Conservation (phyloP, 106 monocot species). For the Dioscorea dumetorum region DNA sequence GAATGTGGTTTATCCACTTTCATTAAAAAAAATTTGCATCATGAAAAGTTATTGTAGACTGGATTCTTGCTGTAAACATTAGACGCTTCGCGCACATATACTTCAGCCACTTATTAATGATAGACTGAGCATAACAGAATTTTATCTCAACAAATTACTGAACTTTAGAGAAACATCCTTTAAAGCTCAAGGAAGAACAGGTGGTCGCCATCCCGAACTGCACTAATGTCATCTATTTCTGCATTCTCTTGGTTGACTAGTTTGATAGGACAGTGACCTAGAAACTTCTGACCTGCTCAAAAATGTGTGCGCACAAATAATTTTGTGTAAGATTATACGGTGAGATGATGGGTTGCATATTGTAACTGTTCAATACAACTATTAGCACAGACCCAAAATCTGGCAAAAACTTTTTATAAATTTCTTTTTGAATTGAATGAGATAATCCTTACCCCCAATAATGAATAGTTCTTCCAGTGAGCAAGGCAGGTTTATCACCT, state of each 20-base stretch:
- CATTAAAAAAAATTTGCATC: too few relatives aligned
- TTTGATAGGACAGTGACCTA: constrained; percentile 21
- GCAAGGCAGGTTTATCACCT: constrained; percentile 47
- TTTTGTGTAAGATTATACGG: not conserved
- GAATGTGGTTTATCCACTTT: too few relatives aligned
- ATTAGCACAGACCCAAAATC: not conserved
- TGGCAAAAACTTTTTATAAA: not conserved
- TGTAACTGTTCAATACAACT: not conserved
- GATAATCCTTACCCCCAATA: constrained; percentile 36
- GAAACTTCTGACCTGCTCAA: constrained; percentile 38
- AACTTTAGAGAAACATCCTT: not conserved
- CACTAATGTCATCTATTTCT: constrained; percentile 47
- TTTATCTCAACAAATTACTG: not conserved
- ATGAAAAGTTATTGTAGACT: too few relatives aligned
- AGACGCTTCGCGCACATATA: not conserved
- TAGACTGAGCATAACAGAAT: not conserved
- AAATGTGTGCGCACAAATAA: not conserved
- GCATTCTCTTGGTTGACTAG: constrained; percentile 40
- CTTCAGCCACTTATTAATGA: not conserved
- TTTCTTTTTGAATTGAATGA: not conserved
- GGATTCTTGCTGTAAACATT: not conserved
- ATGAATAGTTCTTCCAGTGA: constrained; percentile 49
- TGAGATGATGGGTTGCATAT: too few relatives aligned
- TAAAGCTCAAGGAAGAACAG: constrained; percentile 24
- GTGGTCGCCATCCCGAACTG: constrained; percentile 51